These are phyloP conservation scores for Aspergillus incahuasiensis DNA, from an alignment of 495 filamentous ascomycete genomes.

Conservation along the genomic window DNA sequence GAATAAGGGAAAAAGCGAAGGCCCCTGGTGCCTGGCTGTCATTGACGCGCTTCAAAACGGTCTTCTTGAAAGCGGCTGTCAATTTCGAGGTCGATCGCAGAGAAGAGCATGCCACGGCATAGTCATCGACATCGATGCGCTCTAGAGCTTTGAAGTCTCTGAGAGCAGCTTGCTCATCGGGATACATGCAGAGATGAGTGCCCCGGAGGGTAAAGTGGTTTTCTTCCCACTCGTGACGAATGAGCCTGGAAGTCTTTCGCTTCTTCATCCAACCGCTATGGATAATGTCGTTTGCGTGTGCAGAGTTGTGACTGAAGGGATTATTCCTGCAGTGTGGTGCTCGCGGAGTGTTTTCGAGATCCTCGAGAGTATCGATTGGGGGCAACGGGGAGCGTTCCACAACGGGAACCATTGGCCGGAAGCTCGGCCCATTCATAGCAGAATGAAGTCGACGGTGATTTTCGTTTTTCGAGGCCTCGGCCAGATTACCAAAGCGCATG, in stretches of 20 bases:
- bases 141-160: conserved; percentile 56
- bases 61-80: conserved; percentile 80
- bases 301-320: conserved; percentile 20
- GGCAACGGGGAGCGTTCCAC: conserved; percentile 15
- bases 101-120: conserved; percentile 84
- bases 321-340: conserved; percentile 19
- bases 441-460: conserved; percentile 13
- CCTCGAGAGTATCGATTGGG: conserved; percentile 32
- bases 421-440: background rate
- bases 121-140: conserved; percentile 90
- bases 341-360: conserved; percentile 27
- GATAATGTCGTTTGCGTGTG: conserved; percentile 39
- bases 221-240: conserved; percentile 92
- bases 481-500: conserved; percentile 57
- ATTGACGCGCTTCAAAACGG: conserved; percentile 60
- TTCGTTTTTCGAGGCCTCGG: conserved; percentile 34
- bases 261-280: conserved; percentile 92
- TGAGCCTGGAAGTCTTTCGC: conserved; percentile 78
- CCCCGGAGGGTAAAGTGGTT: conserved; percentile 81
- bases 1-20: conserved; percentile 90
- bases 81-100: conserved; percentile 69
- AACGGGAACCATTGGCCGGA: conserved; percentile 8
- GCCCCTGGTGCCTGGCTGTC: conserved; percentile 52
- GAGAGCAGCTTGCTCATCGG: conserved; percentile 52
- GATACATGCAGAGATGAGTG: conserved; percentile 78